A percentile compares a stretch with the other conserved stretches of the same genome.
These are phyloP conservation scores for Mallotus japonicus DNA, from an alignment of 441 rosid species.

Conservation along the genomic window DNA sequence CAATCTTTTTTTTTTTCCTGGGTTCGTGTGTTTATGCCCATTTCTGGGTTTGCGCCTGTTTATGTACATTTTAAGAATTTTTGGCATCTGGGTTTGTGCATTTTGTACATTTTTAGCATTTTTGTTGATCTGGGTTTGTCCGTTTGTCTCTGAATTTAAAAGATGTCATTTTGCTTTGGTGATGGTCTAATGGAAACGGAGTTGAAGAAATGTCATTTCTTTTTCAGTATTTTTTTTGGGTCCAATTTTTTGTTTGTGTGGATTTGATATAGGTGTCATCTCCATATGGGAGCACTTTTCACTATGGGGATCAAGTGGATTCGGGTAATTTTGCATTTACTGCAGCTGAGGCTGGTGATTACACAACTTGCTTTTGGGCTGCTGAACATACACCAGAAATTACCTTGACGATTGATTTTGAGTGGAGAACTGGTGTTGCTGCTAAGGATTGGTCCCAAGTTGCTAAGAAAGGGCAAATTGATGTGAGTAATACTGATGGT, in stretches of 20 bases:
- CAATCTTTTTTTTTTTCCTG: background rate
- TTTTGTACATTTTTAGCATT: background rate
- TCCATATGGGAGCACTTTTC: conserved; percentile 54
- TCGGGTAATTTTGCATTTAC: conserved; percentile 74
- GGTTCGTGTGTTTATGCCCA: background rate
- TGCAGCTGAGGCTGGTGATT: conserved; percentile 60
- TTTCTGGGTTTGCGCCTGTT: background rate
- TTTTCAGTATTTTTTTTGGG: background rate
- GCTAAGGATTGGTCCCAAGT: conserved; percentile 76
- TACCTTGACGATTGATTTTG: conserved; percentile 54
- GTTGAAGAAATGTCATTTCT: too few relatives aligned
- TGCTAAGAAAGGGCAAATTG: conserved; percentile 72
- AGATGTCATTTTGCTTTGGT: background rate
- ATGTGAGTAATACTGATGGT: conserved; percentile 36
- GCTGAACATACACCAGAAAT: conserved; percentile 34
- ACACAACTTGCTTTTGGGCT: conserved; percentile 63
- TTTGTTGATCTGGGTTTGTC: background rate
- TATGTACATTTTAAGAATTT: background rate
- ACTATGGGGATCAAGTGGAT: conserved; percentile 51
- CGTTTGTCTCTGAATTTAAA: background rate
- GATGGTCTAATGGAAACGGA: too few relatives aligned
- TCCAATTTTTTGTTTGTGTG: background rate
- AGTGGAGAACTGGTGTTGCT: conserved; percentile 76
- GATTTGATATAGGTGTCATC: conserved; percentile 55
- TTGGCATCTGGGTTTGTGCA: background rate